Evolutionary conservation across 345 rosid species (phyloP).

Genomic region (Eucalyptus polybractea): DNA sequence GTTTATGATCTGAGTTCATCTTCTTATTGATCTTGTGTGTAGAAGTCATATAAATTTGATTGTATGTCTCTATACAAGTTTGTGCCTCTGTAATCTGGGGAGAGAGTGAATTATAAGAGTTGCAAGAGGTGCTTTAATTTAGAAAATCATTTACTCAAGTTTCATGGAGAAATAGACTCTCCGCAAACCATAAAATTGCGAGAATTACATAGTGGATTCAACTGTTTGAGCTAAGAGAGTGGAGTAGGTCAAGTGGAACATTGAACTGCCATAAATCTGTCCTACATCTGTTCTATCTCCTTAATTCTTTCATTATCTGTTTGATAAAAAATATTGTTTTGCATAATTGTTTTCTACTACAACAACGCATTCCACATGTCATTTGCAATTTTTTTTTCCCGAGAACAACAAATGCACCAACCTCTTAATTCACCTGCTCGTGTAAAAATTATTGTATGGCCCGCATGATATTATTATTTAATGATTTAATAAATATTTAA

Average conservation of each 20-base stretch:
- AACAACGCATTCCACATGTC: too few species aligned
- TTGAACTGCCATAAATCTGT: not conserved
- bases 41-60: not conserved
- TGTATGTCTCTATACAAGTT: not conserved
- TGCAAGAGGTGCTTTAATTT: not conserved
- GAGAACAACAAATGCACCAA: fast-evolving
- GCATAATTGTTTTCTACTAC: too few species aligned
- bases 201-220: not conserved
- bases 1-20: not conserved
- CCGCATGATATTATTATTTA: too few species aligned
- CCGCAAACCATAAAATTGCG: not conserved
- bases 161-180: not conserved
- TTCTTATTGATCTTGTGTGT: not conserved
- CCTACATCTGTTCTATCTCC: not conserved
- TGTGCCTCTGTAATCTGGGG: not conserved
- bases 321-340: too few species aligned
- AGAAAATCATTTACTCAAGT: not conserved
- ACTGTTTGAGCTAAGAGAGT: not conserved
- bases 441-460: too few species aligned
- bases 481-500: too few species aligned
- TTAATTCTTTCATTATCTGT: too few species aligned
- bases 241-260: not conserved
- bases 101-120: not conserved
- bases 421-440: too few species aligned
- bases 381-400: too few species aligned